Percentiles rank a stretch among this genome's conserved stretches.
phyloP scores from a whole-genome alignment of 2,329 filamentous ascomycete species.

The Colletotrichum sp. region DNA sequence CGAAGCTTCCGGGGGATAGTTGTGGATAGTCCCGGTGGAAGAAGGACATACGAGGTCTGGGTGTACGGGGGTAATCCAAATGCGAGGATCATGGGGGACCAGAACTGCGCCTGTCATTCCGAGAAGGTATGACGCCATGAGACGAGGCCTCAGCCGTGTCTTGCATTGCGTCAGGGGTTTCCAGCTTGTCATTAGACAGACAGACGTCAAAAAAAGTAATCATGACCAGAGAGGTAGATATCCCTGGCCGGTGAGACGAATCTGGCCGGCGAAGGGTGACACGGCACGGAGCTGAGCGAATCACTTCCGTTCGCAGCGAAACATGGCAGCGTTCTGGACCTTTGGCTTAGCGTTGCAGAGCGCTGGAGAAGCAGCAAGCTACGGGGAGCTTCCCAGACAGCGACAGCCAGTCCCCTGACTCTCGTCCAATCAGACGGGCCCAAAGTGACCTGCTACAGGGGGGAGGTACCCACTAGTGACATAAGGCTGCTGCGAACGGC shows the following conservation, averaged over 20 bases:
- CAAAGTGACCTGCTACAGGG: not conserved
- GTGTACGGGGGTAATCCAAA: not conserved
- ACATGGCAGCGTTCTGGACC: not conserved
- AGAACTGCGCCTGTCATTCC: not conserved
- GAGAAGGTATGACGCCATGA: not conserved
- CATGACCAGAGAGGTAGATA: not conserved
- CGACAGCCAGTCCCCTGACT: not conserved
- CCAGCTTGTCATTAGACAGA: not conserved
- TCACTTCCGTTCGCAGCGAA: not conserved
- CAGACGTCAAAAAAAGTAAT: not conserved
- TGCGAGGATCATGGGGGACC: not conserved
- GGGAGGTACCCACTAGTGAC: not conserved
- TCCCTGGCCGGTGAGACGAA: not conserved
- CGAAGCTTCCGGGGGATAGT: not conserved
- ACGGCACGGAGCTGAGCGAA: not conserved
- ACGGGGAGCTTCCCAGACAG: not conserved
- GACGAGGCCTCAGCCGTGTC: not conserved
- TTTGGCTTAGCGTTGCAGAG: not conserved
- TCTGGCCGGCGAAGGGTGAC: not conserved
- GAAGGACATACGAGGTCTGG: not conserved
- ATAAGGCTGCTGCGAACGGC: slow-evolving; percentile 15
- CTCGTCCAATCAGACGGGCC: not conserved
- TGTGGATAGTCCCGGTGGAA: not conserved
- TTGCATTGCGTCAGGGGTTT: not conserved
- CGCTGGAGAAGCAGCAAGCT: not conserved